Base-by-base conservation (phyloP, 2,329 filamentous ascomycete species). In the Fusarium ambrosium region DNA sequence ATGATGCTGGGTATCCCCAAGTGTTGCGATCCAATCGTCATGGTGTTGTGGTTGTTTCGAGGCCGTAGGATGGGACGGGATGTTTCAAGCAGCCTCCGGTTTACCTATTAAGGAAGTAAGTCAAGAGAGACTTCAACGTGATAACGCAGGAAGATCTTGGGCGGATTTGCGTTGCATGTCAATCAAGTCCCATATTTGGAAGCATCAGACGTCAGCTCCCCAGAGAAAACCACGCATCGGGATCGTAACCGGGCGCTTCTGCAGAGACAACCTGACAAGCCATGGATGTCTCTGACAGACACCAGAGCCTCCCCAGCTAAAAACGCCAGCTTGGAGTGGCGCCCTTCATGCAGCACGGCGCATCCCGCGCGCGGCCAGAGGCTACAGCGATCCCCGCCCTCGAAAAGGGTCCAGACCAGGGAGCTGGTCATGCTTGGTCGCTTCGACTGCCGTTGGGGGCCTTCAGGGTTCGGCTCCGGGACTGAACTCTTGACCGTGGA, bases 331-430 rank as follows among this genome's bases (percentile, higher is more conserved):
- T 66, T 41, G 20, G 14, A 63, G 72, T 77, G 66, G 75, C 73
- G 71, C 59, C 43, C 66, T 48, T 68, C 64, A 74, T 77, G 72
- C 74, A 71, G 70, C 76, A 75, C 39, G 69, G 74, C 76, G 76
- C 74, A 77, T 75, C 76, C 69, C 72, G 76, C 75, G 77, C 71
- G 77, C 73, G 34, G 34, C 32, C 22, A 72, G 53, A 64, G 55
- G 55, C 73, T 66, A 62, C 66, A 64, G 65, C 68, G 68, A 56
- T 67, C 64, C 75, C 72, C 64, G 62, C 63, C 72, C 61, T 59
- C 9, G 45, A 64, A 56, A 67, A 73, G 69, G 72, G 72, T 70
- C 69, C 45, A 59, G 68, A 70, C 65, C 65, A n/a, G 65, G 51
- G 60, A 67, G 65, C 59, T 56, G 55, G 55, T 37, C 22, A 60